Evolutionary conservation across 305 asterid species (phyloP).

Genomic region (Striga hermonthica): DNA sequence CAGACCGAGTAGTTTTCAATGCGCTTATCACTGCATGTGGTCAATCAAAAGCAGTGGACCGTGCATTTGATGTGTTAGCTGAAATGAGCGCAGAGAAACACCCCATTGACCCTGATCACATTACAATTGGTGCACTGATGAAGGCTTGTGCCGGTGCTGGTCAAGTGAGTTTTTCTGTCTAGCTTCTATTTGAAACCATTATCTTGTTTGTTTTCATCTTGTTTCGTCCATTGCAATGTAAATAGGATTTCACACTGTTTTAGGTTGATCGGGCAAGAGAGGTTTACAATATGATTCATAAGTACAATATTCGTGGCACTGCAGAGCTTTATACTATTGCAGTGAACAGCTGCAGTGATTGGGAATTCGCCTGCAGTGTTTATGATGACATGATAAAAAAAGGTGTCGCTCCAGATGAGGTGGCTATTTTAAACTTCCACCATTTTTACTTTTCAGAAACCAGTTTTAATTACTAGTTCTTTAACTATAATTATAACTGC

Average conservation of each 20-base stretch:
- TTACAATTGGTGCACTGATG: slow-evolving; percentile 95
- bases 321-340: slow-evolving; percentile 98
- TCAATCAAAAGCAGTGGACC: slow-evolving; percentile 92
- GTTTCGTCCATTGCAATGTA: slow-evolving; percentile 5
- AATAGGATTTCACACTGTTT: slow-evolving; percentile 27
- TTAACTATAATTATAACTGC: neutral
- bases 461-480: slow-evolving; percentile 25
- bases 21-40: slow-evolving; percentile 99
- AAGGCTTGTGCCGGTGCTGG: slow-evolving; percentile 85
- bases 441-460: slow-evolving; percentile 19
- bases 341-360: slow-evolving; percentile 90
- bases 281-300: slow-evolving; percentile 76
- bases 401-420: slow-evolving; percentile 94
- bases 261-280: slow-evolving; percentile 86
- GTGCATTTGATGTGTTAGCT: slow-evolving; percentile 92
- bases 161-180: slow-evolving; percentile 52
- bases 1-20: slow-evolving; percentile 96
- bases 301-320: slow-evolving; percentile 76
- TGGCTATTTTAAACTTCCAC: slow-evolving; percentile 33
- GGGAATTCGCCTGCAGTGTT: slow-evolving; percentile 86
- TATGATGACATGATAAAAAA: slow-evolving; percentile 80
- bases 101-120: slow-evolving; percentile 93
- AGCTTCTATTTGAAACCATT: slow-evolving; percentile 24
- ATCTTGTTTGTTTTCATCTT: slow-evolving; percentile 22
- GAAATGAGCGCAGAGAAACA: slow-evolving; percentile 78